phyloP scores from a whole-genome alignment of 352 stramenopile genomes.

The Phytopythium oedochilum region DNA sequence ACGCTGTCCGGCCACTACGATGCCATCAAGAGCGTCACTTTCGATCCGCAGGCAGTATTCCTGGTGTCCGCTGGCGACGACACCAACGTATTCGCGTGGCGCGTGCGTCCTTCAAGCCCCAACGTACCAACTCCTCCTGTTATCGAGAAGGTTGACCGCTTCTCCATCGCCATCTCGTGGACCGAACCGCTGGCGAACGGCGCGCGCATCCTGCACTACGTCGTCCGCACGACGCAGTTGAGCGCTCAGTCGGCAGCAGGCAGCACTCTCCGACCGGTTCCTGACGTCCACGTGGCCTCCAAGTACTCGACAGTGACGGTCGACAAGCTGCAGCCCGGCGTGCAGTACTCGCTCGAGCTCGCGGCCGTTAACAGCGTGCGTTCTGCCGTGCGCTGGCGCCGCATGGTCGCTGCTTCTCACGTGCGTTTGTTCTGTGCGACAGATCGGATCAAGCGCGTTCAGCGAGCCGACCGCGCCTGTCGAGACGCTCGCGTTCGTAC shows the following conservation, averaged over 20 bases:
- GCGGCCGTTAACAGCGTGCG: conserved; percentile 50
- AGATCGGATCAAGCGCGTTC: conserved; percentile 50
- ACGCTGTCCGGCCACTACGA: conserved; percentile 50
- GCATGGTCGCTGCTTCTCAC: neutral
- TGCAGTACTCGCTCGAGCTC: conserved; percentile 44
- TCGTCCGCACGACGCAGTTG: conserved; percentile 36
- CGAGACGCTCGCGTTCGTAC: conserved; percentile 61
- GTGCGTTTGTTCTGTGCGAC: neutral
- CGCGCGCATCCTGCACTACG: conserved; percentile 43
- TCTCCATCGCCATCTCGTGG: conserved; percentile 49
- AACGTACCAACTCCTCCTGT: conserved; percentile 26
- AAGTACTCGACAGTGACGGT: conserved; percentile 41
- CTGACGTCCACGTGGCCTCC: conserved; percentile 26
- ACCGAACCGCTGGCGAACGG: conserved; percentile 49
- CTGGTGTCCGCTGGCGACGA: conserved; percentile 51
- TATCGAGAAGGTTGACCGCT: conserved; percentile 29
- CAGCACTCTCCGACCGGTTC: conserved; percentile 18
- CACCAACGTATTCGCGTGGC: conserved; percentile 42
- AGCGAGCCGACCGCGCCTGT: conserved; percentile 32
- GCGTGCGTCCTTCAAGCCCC: conserved; percentile 39
- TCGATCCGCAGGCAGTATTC: conserved; percentile 45
- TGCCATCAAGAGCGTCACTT: conserved; percentile 20
- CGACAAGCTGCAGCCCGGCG: conserved; percentile 44
- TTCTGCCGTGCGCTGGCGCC: neutral
- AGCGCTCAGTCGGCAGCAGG: conserved; percentile 23